Conservation (phyloP, 202 grass and related monocot species). For the Elaeis oleifera region DNA sequence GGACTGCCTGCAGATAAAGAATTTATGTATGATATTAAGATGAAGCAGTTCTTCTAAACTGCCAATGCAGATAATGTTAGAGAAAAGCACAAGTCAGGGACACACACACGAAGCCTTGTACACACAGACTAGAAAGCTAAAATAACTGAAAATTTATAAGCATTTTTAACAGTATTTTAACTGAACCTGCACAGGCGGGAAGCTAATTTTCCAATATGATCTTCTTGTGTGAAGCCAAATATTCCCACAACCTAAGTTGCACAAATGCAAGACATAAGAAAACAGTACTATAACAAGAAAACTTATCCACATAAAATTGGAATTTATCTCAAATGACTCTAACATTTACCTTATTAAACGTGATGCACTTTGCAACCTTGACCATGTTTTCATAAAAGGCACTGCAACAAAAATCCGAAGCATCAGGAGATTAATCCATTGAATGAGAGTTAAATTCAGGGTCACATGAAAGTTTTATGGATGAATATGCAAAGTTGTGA, state of each 20-base stretch:
- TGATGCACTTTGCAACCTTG: slow-evolving; percentile 78
- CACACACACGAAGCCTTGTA: too few species aligned
- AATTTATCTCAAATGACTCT: too few species aligned
- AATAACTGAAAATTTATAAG: not conserved
- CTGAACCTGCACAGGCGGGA: slow-evolving; percentile 72
- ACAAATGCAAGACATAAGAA: not conserved
- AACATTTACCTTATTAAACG: slow-evolving; percentile 67
- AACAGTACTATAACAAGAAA: not conserved
- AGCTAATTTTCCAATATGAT: slow-evolving; percentile 83
- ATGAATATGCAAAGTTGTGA: too few species aligned
- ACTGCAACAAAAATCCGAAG: slow-evolving; percentile 29
- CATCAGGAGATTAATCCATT: not conserved
- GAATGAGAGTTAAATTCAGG: too few species aligned
- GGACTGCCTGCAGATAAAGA: slow-evolving; percentile 51
- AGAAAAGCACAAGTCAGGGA: too few species aligned
- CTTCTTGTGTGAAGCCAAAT: slow-evolving; percentile 86
- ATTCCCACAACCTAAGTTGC: slow-evolving; percentile 57
- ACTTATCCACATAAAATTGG: too few species aligned
- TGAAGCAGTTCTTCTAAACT: too few species aligned
- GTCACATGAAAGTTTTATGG: too few species aligned
- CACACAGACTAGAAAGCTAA: too few species aligned
- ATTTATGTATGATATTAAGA: too few species aligned
- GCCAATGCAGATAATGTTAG: too few species aligned
- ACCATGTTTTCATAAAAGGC: slow-evolving; percentile 81
- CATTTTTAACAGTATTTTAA: not conserved